phyloP scores from a whole-genome alignment of 768 basidiomycete genomes.

The Mycena sanguinolenta region DNA sequence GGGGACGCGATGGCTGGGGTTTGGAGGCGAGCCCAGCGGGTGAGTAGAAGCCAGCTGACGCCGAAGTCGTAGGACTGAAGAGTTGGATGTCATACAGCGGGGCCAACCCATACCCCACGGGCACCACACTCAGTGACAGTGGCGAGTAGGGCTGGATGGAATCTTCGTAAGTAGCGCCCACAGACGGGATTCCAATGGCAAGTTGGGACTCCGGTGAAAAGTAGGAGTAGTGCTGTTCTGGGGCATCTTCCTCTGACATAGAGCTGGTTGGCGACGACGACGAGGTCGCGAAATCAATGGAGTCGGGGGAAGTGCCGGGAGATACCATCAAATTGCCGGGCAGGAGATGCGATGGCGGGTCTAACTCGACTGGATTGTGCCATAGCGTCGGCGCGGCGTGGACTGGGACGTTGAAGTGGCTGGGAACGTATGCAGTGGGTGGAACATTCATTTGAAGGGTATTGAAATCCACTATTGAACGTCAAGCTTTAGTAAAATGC shows the following conservation, averaged over 20 bases:
- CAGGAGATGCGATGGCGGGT: conserved; percentile 5
- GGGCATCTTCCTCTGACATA: conserved; percentile 19
- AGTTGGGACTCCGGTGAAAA: conserved; percentile 5
- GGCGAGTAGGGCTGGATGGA: conserved; percentile 5
- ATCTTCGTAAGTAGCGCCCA: conserved; percentile 8
- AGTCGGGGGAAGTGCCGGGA: conserved; percentile 14
- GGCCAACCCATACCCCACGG: conserved; percentile 20
- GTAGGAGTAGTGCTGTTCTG: conserved; percentile 12
- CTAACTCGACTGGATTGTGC: conserved; percentile 18
- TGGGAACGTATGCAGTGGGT: conserved; percentile 8
- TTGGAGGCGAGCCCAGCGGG: not conserved
- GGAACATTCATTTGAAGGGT: conserved; percentile 6
- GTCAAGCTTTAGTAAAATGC: not conserved
- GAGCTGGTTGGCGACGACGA: conserved; percentile 28
- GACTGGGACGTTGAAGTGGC: conserved; percentile 6
- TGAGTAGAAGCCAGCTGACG: conserved; percentile 15
- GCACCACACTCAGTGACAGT: conserved; percentile 15
- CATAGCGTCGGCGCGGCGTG: conserved; percentile 5
- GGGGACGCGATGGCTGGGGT: not conserved
- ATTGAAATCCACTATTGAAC: not conserved
- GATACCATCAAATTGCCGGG: not conserved
- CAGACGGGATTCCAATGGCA: not conserved
- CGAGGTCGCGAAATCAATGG: conserved; percentile 7
- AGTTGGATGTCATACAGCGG: conserved; percentile 32
- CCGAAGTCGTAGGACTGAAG: conserved; percentile 28